Evolutionary conservation across 2,329 filamentous ascomycete genomes (phyloP).

Genomic region (Cyphellophora europaea): DNA sequence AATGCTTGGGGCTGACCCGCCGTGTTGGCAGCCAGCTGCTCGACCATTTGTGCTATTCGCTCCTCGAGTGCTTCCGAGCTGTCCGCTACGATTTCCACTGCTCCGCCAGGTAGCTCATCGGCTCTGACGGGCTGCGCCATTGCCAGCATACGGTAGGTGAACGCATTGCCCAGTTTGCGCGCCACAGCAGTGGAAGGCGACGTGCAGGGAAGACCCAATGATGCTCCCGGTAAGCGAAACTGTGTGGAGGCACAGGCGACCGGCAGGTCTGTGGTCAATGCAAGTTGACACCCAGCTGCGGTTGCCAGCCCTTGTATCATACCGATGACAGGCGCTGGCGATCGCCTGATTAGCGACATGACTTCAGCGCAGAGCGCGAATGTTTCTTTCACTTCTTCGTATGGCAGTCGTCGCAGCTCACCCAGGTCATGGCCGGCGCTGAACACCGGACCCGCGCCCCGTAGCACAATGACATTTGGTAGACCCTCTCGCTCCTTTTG

Average conservation of each 20-base stretch:
- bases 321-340: conserved; percentile 17
- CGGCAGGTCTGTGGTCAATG: conserved; percentile 16
- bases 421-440: conserved; percentile 18
- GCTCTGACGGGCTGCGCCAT: conserved; percentile 16
- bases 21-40: conserved; percentile 11
- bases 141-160: conserved; percentile 18
- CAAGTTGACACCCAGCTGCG: conserved; percentile 17
- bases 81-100: conserved; percentile 15
- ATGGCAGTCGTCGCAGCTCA: conserved; percentile 12
- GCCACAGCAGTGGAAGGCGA: conserved; percentile 16
- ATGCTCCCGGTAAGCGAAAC: conserved; percentile 16
- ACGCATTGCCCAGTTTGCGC: conserved; percentile 14
- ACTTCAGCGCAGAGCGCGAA: conserved; percentile 19
- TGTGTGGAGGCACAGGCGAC: conserved; percentile 13
- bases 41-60: conserved; percentile 11
- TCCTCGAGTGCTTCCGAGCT: conserved; percentile 10
- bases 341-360: conserved; percentile 17
- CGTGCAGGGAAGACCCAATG: conserved; percentile 17
- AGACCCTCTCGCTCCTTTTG: conserved; percentile 13
- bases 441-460: conserved; percentile 17
- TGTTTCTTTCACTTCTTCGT: conserved; percentile 18
- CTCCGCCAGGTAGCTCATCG: conserved; percentile 13
- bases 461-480: conserved; percentile 17
- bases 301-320: conserved; percentile 18
- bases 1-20: conserved; percentile 16